Conservation (phyloP, 192 early-diverging fungal genomes). For the Linnemannia schmuckeri region DNA sequence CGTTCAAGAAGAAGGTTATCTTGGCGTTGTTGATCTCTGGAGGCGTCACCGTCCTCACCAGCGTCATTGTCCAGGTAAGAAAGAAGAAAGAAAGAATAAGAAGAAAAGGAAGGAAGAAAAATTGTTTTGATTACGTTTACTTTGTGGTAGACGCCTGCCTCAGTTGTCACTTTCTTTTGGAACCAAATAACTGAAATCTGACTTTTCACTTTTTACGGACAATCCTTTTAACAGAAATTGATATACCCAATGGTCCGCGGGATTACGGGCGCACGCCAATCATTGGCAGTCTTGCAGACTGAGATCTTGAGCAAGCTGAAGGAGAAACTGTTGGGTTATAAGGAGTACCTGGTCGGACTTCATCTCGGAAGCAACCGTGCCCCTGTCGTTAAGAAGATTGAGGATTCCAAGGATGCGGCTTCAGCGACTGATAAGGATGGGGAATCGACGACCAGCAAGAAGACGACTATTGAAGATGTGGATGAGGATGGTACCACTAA, state of each 20-base stretch:
- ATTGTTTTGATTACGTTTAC: neutral
- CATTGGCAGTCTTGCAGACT: slow-evolving; percentile 34
- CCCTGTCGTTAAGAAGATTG: slow-evolving; percentile 23
- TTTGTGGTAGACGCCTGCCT: too few species aligned
- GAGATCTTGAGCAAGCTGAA: slow-evolving; percentile 37
- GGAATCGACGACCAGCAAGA: slow-evolving; percentile 7
- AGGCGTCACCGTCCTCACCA: slow-evolving; percentile 35
- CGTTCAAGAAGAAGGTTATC: slow-evolving; percentile 50
- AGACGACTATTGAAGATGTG: slow-evolving; percentile 41
- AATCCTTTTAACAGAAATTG: slow-evolving; percentile 22
- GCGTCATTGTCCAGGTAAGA: slow-evolving; percentile 41
- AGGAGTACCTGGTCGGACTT: slow-evolving; percentile 32
- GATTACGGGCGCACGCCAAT: slow-evolving; percentile 44
- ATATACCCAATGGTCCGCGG: slow-evolving; percentile 53
- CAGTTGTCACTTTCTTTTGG: too few species aligned
- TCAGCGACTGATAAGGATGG: slow-evolving; percentile 3
- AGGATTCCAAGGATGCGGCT: neutral
- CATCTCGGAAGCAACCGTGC: slow-evolving; percentile 45
- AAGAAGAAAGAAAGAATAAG: neutral
- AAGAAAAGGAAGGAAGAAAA: neutral
- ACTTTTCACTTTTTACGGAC: neutral
- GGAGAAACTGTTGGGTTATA: slow-evolving; percentile 34
- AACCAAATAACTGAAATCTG: too few species aligned
- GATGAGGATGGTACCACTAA: slow-evolving; percentile 1
- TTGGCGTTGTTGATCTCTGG: slow-evolving; percentile 50